Evolutionary conservation across 495 filamentous ascomycete genomes (phyloP), one percentile per base, ranked within the genome.

Genomic region (Aspergillus conjunctus): DNA sequence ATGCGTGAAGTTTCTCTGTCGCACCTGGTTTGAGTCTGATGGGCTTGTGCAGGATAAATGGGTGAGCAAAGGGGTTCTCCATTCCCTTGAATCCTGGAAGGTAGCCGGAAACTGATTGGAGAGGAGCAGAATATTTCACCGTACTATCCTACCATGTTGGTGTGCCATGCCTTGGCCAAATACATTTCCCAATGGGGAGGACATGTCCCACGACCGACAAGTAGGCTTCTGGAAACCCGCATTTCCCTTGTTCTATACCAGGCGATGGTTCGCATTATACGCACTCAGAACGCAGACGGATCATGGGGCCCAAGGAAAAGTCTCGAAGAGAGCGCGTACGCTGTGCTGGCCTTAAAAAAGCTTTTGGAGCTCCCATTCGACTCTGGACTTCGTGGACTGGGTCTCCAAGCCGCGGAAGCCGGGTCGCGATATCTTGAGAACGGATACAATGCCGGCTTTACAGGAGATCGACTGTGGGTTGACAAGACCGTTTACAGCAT

Each of bases 401-500:
- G 8, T 6, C 3, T 18, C 12, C 4, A 21, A 5, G 44, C 44
- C 12, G 44, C 20, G 17, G 44, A n/a, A 10, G 20, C 12, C 8
- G 44, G 12, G 8, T 21, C n/a, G 9, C 15, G 44, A 3, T 46
- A 46, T 20, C 44, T 46, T 20, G 44, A 46, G 17, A 49, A 11
- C 22, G 8, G 14, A 32, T 33, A 33, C 22, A 14, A 30, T n/a
- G 21, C 26, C 15, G 7, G 20, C 15, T 18, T 5, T 34, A 46
- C 22, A 8, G 31, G 48, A 43, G 63, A 62, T 8, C 34, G 34
- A 37, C 50, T 77, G 3, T 80, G 78, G 77, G 68, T 79, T 8
- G 76, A 79, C 51, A 80, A 80, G 54, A 71, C 75, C 32, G 68
- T 64, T 6, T 80, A 76, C 54, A 55, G 56, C 11, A 46, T 46